Base-by-base conservation (phyloP, 805 yeast species). In the Pichia rugopelliculosa region DNA sequence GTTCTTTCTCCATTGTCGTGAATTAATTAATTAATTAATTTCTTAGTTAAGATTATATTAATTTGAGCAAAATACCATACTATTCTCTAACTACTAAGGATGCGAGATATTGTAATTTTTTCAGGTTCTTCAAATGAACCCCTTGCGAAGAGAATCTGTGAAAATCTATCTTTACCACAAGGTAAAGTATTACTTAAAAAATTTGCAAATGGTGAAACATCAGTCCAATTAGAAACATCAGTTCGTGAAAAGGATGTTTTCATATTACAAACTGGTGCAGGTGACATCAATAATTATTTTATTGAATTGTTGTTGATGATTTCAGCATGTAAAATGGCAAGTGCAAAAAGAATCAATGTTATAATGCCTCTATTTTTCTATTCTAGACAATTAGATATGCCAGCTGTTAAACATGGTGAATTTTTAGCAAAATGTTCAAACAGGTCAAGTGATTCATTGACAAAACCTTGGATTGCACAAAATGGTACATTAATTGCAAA, bases 241-340 rank as follows among this genome's bases (percentile, higher is more conserved):
- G 98, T 93, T 22, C 76, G 99, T 60, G 98, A 90, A 55, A 93
- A 93, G 66, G 97, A 93, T 63, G 98, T 93, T 7, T 93, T 84
- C 60, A 89, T 89, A 39, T 75, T 90, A 43, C 96, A 89, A 65
- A 75, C 82, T 36, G 95, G 95, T 9, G 82, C 90, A 56, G 96
- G 95, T 10, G 79, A 83, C 58, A 96, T 88, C 39, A 90, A 89
- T 62, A 96, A 89, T 65, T 81, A 79, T 57, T 83, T 89, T 56
- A 77, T 90, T 65, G 96, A 89, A 66, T 69, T 90, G 43, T 67
- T 89, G 56, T 83, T 89, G 55, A 77, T 87, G 74, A 79, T 89
- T 25, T 82, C 90, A n/a, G 96, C 96, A 3, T 87, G 96, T 67
- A 90, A 90, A 59, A 82, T 87, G 42, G 95, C 97, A 3, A 82